Conservation (phyloP, 495 filamentous ascomycete species). For the Sordaria brevicollis region DNA sequence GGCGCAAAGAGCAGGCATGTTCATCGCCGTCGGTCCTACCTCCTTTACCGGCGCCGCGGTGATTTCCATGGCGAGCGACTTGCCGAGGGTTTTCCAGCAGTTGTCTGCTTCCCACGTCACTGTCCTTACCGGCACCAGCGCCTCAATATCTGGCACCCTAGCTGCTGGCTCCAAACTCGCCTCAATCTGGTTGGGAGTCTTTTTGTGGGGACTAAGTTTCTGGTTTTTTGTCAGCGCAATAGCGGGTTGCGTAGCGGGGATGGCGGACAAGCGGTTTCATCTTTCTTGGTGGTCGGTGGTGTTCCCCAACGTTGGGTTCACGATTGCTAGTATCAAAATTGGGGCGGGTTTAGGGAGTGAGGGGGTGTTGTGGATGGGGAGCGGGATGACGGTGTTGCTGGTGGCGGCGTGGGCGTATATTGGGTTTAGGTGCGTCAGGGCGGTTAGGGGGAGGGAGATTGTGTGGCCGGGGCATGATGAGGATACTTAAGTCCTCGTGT, state of each 20-base stretch:
- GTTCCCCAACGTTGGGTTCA: constrained; percentile 51
- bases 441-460: constrained; percentile 44
- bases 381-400: constrained; percentile 44
- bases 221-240: constrained; percentile 61
- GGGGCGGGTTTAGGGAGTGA: constrained; percentile 31
- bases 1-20: constrained; percentile 51
- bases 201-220: constrained; percentile 58
- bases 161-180: constrained; percentile 36
- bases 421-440: constrained; percentile 39
- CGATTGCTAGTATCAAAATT: constrained; percentile 36
- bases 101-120: background rate
- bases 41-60: constrained; percentile 61
- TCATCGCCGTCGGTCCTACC: constrained; percentile 60
- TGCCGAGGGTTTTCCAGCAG: constrained; percentile 14
- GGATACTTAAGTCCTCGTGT: constrained; percentile 26
- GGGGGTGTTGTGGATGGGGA: constrained; percentile 35
- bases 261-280: constrained; percentile 43
- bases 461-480: constrained; percentile 56
- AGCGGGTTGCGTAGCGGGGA: constrained; percentile 40
- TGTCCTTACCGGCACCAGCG: background rate
- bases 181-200: constrained; percentile 43
- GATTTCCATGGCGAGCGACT: constrained; percentile 49
- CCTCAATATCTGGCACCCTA: constrained; percentile 3
- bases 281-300: constrained; percentile 48
- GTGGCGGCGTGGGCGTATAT: constrained; percentile 50